Percentiles rank a stretch among this genome's conserved stretches.
phyloP scores from a whole-genome alignment of 2,329 filamentous ascomycete genomes.

The Colletotrichum noveboracense region DNA sequence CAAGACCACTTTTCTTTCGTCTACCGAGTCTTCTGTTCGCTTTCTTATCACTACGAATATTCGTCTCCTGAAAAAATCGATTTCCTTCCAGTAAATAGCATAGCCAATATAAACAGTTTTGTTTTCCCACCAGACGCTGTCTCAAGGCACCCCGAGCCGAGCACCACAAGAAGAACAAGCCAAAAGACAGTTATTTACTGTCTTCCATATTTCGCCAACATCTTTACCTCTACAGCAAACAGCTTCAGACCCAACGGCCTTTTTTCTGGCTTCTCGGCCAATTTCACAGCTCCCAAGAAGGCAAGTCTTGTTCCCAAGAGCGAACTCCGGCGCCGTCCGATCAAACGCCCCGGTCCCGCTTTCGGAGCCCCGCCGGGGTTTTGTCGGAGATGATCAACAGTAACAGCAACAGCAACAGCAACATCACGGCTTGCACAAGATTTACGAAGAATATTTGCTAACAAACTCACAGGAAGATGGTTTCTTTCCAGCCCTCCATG shows the following conservation, averaged over 20 bases:
- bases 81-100: constrained; percentile 7
- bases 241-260: background rate
- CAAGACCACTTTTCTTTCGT: background rate
- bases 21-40: constrained; percentile 1
- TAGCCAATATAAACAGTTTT: constrained; percentile 21
- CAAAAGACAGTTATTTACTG: background rate
- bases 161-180: background rate
- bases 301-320: background rate
- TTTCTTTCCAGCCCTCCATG: constrained; percentile 48
- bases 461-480: constrained; percentile 36
- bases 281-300: background rate
- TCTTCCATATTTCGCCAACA: background rate
- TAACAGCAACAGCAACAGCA: background rate
- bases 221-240: constrained; percentile 8
- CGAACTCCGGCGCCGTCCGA: background rate
- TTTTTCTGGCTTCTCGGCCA: background rate
- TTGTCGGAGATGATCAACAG: constrained; percentile 4
- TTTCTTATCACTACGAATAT: background rate
- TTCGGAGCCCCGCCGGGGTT: constrained; percentile 12
- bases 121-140: constrained; percentile 5
- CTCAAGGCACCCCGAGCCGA: constrained; percentile 4
- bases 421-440: background rate
- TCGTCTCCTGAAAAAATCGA: background rate
- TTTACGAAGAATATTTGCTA: background rate
- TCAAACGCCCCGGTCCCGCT: background rate